Conservation (phyloP, 176 grass and related monocot species). For the Paspalum notatum region DNA sequence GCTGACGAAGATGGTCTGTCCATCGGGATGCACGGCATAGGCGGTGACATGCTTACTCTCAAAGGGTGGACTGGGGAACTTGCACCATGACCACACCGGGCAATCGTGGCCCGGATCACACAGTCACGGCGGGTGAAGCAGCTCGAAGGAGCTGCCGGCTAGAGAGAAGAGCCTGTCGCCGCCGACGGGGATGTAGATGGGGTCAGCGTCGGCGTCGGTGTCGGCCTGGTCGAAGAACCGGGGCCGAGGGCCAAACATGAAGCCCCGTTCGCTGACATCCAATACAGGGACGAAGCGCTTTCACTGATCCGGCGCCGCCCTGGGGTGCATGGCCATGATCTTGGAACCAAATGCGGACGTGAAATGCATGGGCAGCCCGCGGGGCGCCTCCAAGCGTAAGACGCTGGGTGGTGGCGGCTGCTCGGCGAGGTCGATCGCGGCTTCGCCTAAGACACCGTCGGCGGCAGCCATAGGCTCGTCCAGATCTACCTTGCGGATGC, state of each 20-base stretch:
- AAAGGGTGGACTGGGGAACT: background rate
- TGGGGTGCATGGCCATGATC: background rate
- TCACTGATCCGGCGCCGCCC: too few species aligned
- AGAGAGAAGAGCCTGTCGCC: background rate
- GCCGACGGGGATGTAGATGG: background rate
- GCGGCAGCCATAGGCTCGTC: too few species aligned
- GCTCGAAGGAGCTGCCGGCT: background rate
- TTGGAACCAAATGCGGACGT: background rate
- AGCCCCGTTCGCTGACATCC: background rate
- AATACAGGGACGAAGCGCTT: background rate
- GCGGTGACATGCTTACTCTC: background rate
- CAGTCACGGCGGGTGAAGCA: background rate
- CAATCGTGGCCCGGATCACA: background rate
- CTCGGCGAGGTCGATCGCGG: background rate
- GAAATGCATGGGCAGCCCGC: background rate
- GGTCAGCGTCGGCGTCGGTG: too few species aligned
- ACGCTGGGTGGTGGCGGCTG: background rate
- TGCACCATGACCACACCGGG: background rate
- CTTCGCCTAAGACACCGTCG: background rate
- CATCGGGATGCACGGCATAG: background rate
- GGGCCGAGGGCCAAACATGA: background rate
- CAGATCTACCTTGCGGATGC: background rate
- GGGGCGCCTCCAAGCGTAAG: background rate
- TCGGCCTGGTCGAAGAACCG: too few species aligned
- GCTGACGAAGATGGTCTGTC: background rate